Evolutionary conservation across 495 filamentous ascomycete species (phyloP), one percentile per base, ranked within the genome.

Genomic region (Podospora pseudoanserina): DNA sequence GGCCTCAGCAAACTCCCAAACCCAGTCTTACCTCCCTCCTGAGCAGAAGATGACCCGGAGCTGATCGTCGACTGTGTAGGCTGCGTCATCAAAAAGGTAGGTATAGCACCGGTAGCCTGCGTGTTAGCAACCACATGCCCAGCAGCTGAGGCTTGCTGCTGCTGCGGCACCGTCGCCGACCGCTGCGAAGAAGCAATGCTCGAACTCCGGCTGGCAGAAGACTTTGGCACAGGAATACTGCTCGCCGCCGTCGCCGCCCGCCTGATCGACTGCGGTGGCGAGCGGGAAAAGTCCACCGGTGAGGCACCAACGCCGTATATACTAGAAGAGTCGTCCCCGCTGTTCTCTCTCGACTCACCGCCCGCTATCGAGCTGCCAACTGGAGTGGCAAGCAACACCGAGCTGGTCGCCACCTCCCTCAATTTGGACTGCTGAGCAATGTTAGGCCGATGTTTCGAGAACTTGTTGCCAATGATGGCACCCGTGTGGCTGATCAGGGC

Each of bases 381-480:
- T 39, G 80, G 77, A 27, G 81, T 80, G 28, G 83, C 79, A 0
- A 87, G 77, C 0, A 87, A 73, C 11, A 82, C 81, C 55, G 81
- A 89, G 71, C 84, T 88, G 7, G 83, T 85, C 54, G 91, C 92
- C 62, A 95, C 84, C 74, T 97, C 93, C 20, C 93, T 86, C 59
- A 94, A 85, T 60, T 91, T 88, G 74, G 85, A 91, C 69, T 91
- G 89, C 74, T 93, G 91, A 34, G 89, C 87, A 66, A 88, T 92
- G 67, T 81, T 89, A 0, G 92, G 92, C 9, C 91, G 86, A 74
- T 96, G 93, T 71, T 93, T 91, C 28, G 89, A 91, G 77, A 99
- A 89, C 74, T 99, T 99, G 82, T 99, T 99, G 62, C 95, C 92
- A 67, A 99, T 90, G 73, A 99, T 98, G 62, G 96, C 94, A 26